phyloP scores from a whole-genome alignment of 2,329 filamentous ascomycete genomes.

The Diaporthe destruens region DNA sequence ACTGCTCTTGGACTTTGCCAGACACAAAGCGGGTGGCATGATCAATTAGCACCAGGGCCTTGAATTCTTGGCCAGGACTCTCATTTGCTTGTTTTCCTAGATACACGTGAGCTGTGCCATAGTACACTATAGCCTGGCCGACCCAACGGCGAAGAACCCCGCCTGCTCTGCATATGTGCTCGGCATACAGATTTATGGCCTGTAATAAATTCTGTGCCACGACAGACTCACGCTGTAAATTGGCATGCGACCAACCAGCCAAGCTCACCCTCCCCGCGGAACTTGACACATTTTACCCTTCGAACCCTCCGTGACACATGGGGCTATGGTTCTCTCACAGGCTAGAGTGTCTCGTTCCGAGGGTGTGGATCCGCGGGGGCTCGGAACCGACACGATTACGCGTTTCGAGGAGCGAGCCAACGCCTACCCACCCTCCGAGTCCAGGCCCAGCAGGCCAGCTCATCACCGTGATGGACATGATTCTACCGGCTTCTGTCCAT shows the following conservation, averaged over 20 bases:
- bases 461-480: too few species aligned
- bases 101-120: too few species aligned
- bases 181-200: constrained; percentile 3
- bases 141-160: too few species aligned
- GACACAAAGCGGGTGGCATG: too few species aligned
- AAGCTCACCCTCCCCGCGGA: not conserved
- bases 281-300: not conserved
- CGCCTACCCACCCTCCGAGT: too few species aligned
- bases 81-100: too few species aligned
- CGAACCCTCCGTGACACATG: not conserved
- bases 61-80: too few species aligned
- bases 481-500: not conserved
- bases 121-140: too few species aligned
- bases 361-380: not conserved
- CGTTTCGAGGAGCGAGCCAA: not conserved
- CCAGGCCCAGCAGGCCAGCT: not conserved
- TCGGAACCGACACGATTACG: not conserved
- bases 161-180: not conserved
- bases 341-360: not conserved
- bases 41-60: too few species aligned
- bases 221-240: not conserved
- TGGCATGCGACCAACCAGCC: not conserved
- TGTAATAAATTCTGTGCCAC: not conserved
- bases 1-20: too few species aligned
- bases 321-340: too few species aligned